A percentile compares a stretch with the other conserved stretches of the same genome.
Conservation (phyloP, 169 alveolate species). For the Cryptosporidium sp. region DNA sequence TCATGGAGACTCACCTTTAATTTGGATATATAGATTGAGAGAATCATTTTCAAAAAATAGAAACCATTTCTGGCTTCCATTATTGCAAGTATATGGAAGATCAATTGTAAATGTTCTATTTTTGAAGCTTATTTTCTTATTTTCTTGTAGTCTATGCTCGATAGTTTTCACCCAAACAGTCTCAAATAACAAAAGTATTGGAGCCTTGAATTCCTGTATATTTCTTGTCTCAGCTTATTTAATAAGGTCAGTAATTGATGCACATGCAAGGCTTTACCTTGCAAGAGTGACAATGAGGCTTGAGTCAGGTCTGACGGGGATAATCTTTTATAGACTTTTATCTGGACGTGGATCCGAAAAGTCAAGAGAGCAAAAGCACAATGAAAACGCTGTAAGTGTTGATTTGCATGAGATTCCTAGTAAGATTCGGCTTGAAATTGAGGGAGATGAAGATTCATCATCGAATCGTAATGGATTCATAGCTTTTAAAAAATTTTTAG, state of each 20-base stretch:
- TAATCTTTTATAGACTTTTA: conserved; percentile 37
- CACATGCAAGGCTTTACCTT: conserved; percentile 69
- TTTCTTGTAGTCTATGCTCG: conserved; percentile 62
- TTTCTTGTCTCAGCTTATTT: conserved; percentile 25
- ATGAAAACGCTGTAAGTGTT: background rate
- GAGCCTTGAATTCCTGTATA: conserved; percentile 9
- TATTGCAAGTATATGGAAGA: conserved; percentile 55
- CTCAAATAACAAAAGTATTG: background rate
- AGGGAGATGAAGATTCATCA: background rate
- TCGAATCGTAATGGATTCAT: background rate
- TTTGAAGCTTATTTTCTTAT: conserved; percentile 25
- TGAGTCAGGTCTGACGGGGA: conserved; percentile 67
- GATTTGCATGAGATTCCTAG: background rate
- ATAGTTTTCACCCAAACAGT: conserved; percentile 18
- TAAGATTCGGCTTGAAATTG: conserved; percentile 26
- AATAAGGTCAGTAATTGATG: conserved; percentile 42
- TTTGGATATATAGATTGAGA: conserved; percentile 61
- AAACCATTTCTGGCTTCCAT: conserved; percentile 41
- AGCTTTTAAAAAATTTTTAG: background rate
- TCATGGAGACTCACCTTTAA: conserved; percentile 43
- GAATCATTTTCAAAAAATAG: conserved; percentile 28
- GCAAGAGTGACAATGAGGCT: conserved; percentile 55
- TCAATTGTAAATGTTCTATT: conserved; percentile 17
- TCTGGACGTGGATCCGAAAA: conserved; percentile 2
- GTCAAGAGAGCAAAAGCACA: background rate